Conservation (phyloP, 352 stramenopile genomes). For the Pythium phragmiticola region DNA sequence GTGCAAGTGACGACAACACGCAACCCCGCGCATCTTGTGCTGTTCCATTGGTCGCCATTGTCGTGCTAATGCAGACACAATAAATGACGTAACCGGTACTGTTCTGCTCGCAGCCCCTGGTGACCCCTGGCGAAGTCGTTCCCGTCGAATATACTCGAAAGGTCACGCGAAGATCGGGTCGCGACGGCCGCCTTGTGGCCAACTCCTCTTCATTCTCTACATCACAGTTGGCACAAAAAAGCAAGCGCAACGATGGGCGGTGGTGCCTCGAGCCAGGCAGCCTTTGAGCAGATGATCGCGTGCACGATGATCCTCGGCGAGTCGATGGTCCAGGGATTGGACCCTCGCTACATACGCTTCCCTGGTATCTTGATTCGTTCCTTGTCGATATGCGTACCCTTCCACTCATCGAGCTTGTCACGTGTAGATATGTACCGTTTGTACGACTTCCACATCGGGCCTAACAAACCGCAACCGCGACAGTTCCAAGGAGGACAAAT, state of each 20-base stretch:
- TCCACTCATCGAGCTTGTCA: neutral
- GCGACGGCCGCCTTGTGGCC: neutral
- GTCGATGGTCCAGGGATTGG: slow-evolving; percentile 77
- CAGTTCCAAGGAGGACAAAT: slow-evolving; percentile 64
- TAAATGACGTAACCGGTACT: neutral
- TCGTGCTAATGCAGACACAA: neutral
- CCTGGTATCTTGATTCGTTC: slow-evolving; percentile 33
- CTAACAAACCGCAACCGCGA: slow-evolving; percentile 46
- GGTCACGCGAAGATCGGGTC: neutral
- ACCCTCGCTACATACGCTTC: slow-evolving; percentile 77
- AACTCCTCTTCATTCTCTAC: neutral
- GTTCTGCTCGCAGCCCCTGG: neutral
- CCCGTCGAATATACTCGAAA: neutral
- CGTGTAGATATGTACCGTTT: slow-evolving; percentile 63
- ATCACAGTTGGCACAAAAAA: neutral
- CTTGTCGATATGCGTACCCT: neutral
- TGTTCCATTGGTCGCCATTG: neutral
- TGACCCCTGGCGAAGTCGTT: neutral
- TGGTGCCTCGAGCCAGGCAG: slow-evolving; percentile 62
- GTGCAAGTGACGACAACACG: neutral
- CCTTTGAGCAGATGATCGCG: slow-evolving; percentile 83
- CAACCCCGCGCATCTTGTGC: neutral
- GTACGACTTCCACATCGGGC: slow-evolving; percentile 81
- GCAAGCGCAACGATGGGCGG: slow-evolving; percentile 49
- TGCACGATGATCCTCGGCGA: slow-evolving; percentile 84